Evolutionary conservation across 1,139 yeast genomes (phyloP).

Genomic region (Geotrichum histeridarum): DNA sequence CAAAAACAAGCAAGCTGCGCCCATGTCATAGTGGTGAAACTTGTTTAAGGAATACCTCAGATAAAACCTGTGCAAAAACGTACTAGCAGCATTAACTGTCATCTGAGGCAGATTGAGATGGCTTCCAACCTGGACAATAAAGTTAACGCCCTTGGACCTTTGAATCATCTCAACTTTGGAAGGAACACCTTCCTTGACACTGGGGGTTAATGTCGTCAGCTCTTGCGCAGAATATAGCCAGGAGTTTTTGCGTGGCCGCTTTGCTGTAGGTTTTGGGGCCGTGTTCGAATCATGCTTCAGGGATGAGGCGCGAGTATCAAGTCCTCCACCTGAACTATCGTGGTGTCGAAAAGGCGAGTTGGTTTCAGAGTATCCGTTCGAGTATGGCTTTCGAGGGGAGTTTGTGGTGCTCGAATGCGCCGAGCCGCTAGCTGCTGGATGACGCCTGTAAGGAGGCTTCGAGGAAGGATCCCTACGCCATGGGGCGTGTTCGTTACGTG

Average conservation of each 20-base stretch:
- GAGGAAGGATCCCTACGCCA: background rate
- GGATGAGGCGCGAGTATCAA: background rate
- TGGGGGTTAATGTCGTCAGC: conserved; percentile 33
- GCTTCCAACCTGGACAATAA: conserved; percentile 43
- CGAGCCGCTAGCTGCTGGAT: background rate
- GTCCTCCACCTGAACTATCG: background rate
- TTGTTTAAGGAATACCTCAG: conserved; percentile 42
- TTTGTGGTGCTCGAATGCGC: background rate
- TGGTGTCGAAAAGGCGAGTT: background rate
- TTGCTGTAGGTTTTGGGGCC: background rate
- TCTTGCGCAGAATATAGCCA: conserved; percentile 20
- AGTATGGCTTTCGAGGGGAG: background rate
- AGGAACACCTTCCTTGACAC: conserved; percentile 38
- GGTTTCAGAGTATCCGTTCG: background rate
- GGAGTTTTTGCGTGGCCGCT: conserved; percentile 14
- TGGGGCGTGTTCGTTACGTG: background rate
- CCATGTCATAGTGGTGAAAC: conserved; percentile 44
- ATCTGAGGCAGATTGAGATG: conserved; percentile 45
- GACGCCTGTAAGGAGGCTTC: background rate
- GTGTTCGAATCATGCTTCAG: background rate
- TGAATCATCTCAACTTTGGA: conserved; percentile 40
- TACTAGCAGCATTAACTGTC: conserved; percentile 47
- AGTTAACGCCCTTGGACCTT: conserved; percentile 47
- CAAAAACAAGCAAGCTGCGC: conserved; percentile 47
- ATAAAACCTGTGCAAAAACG: conserved; percentile 48